A percentile compares a stretch with the other conserved stretches of the same genome.
Evolutionary conservation across 345 rosid species (phyloP).

Genomic region (Durio zibethinus): DNA sequence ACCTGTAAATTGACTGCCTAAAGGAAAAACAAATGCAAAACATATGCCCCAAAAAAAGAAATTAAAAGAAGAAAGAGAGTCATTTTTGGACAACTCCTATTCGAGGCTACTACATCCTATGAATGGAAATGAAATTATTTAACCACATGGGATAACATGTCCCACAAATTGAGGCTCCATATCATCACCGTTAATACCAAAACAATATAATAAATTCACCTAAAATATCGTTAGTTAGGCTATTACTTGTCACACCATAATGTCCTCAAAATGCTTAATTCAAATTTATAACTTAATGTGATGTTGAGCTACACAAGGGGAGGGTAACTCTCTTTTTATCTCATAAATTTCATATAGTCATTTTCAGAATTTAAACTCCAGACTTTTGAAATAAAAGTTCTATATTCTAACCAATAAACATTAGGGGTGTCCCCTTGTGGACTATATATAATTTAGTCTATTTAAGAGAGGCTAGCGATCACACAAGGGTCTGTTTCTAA

Average conservation of each 20-base stretch:
- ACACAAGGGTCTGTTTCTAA: neutral
- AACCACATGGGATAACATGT: constrained; percentile 2
- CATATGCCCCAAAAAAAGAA: neutral
- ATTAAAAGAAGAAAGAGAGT: too few relatives aligned
- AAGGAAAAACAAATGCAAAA: neutral
- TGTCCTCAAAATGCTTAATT: neutral
- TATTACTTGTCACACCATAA: neutral
- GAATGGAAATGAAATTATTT: neutral
- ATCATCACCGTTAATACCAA: neutral
- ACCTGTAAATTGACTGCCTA: neutral
- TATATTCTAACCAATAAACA: too few relatives aligned
- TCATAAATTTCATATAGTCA: too few relatives aligned
- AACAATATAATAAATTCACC: neutral
- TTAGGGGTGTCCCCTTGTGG: too few relatives aligned
- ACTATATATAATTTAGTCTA: neutral
- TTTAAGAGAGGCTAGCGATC: neutral
- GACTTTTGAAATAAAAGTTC: too few relatives aligned
- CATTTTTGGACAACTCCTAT: neutral
- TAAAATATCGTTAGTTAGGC: neutral
- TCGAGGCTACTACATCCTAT: neutral
- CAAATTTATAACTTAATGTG: neutral
- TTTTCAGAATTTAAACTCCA: too few relatives aligned
- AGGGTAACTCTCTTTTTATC: too few relatives aligned
- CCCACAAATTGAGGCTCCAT: neutral
- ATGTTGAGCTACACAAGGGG: too few relatives aligned